Percentiles rank a stretch among this genome's conserved stretches.
These are phyloP conservation scores for Knoxdaviesia capensis DNA, from an alignment of 2,329 filamentous ascomycete species.

Conservation along the genomic window DNA sequence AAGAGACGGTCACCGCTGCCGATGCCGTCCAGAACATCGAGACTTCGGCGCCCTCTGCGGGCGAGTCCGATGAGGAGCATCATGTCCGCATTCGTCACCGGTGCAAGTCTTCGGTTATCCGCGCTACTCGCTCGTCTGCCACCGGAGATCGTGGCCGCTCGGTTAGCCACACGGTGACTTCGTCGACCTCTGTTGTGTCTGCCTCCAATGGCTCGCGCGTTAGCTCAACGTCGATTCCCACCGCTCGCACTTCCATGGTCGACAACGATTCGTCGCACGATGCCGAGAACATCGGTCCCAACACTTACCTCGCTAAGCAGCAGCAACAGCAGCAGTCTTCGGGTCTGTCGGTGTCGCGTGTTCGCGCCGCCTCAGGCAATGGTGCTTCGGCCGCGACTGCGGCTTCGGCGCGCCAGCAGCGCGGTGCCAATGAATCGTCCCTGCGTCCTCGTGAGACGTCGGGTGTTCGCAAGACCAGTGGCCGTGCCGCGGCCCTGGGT, in stretches of 20 bases:
- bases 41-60: conserved; percentile 29
- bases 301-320: conserved; percentile 8
- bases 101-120: conserved; percentile 31
- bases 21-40: conserved; percentile 42
- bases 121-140: background rate
- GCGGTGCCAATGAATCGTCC: conserved; percentile 17
- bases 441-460: conserved; percentile 28
- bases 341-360: background rate
- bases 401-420: background rate
- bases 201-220: conserved; percentile 19
- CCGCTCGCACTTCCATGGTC: conserved; percentile 23
- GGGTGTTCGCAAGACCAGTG: conserved; percentile 45
- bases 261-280: conserved; percentile 52
- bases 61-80: conserved; percentile 65
- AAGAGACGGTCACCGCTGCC: conserved; percentile 34
- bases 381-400: conserved; percentile 1
- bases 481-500: conserved; percentile 24
- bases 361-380: background rate
- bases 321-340: too few relatives aligned
- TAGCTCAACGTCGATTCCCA: conserved; percentile 15
- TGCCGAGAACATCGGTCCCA: conserved; percentile 43
- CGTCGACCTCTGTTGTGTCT: background rate
- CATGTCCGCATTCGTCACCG: conserved; percentile 54
- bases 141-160: conserved; percentile 24
- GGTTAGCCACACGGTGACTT: conserved; percentile 41